A percentile compares a stretch with the other conserved stretches of the same genome.
Conservation (phyloP, 1,139 yeast genomes). For the Taphrina deformans region DNA sequence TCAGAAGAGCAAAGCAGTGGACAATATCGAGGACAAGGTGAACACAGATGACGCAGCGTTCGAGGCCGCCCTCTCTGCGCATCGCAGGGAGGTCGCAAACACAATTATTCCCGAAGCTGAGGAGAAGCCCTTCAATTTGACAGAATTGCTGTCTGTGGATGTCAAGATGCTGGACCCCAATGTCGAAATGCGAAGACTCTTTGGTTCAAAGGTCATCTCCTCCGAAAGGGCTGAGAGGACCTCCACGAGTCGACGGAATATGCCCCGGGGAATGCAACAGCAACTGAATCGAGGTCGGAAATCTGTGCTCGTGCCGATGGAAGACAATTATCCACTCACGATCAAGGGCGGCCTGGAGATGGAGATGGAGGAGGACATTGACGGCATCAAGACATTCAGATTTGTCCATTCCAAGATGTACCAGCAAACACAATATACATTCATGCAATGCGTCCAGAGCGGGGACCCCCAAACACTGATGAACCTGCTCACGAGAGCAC, state of each 20-base stretch:
- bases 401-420: conserved; percentile 44
- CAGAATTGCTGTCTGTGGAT: conserved; percentile 21
- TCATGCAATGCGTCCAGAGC: conserved; percentile 48
- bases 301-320: conserved; percentile 69
- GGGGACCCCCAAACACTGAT: conserved; percentile 55
- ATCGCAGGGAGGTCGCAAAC: conserved; percentile 9
- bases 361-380: conserved; percentile 51
- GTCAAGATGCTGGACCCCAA: conserved; percentile 63
- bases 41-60: conserved; percentile 2
- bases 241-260: conserved; percentile 42
- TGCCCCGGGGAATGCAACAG: conserved; percentile 59
- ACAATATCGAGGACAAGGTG: neutral
- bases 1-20: neutral
- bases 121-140: conserved; percentile 4
- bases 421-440: conserved; percentile 44
- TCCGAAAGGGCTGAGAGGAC: conserved; percentile 63
- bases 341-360: conserved; percentile 61
- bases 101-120: neutral
- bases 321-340: conserved; percentile 82
- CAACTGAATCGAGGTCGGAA: conserved; percentile 83
- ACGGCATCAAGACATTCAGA: conserved; percentile 52
- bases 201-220: conserved; percentile 71
- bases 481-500: conserved; percentile 50
- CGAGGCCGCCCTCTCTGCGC: conserved; percentile 29
- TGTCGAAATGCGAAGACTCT: conserved; percentile 67